phyloP scores from a whole-genome alignment of 2,329 filamentous ascomycete species.

The Fusarium avenaceum region DNA sequence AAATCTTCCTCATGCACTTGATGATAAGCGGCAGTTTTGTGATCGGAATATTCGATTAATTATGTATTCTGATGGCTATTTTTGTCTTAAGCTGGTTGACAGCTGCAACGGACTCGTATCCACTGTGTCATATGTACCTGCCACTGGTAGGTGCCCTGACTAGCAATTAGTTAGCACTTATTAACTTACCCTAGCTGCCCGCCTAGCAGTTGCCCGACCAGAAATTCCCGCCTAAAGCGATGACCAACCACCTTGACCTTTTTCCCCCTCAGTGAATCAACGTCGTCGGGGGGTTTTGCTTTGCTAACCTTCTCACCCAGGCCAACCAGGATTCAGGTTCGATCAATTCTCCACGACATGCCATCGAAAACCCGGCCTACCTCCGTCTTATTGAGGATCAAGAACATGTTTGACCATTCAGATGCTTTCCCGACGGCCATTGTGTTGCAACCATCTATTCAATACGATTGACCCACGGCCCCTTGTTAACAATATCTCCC shows the following conservation, averaged over 20 bases:
- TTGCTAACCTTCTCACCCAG: slow-evolving; percentile 16
- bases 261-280: slow-evolving; percentile 20
- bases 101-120: slow-evolving; percentile 31
- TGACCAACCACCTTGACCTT: slow-evolving; percentile 31
- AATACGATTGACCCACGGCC: slow-evolving; percentile 23
- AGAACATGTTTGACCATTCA: slow-evolving; percentile 18
- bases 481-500: slow-evolving; percentile 9
- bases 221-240: slow-evolving; percentile 40
- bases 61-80: slow-evolving; percentile 3
- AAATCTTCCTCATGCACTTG: slow-evolving; percentile 2
- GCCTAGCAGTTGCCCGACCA: slow-evolving; percentile 4
- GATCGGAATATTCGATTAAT: slow-evolving; percentile 8
- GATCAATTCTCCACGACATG: slow-evolving; percentile 33
- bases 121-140: slow-evolving; percentile 29
- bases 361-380: slow-evolving; percentile 36
- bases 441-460: slow-evolving; percentile 20
- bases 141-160: slow-evolving; percentile 39
- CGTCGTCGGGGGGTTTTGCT: slow-evolving; percentile 7
- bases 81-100: not conserved
- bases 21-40: not conserved
- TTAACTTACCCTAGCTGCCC: slow-evolving; percentile 14
- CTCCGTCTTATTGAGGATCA: slow-evolving; percentile 25
- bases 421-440: slow-evolving; percentile 23
- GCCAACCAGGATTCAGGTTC: slow-evolving; percentile 43
- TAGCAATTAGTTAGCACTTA: slow-evolving; percentile 1